These are phyloP conservation scores for Pterocarpus santalinus DNA, from an alignment of 306 rosid species.

Conservation along the genomic window DNA sequence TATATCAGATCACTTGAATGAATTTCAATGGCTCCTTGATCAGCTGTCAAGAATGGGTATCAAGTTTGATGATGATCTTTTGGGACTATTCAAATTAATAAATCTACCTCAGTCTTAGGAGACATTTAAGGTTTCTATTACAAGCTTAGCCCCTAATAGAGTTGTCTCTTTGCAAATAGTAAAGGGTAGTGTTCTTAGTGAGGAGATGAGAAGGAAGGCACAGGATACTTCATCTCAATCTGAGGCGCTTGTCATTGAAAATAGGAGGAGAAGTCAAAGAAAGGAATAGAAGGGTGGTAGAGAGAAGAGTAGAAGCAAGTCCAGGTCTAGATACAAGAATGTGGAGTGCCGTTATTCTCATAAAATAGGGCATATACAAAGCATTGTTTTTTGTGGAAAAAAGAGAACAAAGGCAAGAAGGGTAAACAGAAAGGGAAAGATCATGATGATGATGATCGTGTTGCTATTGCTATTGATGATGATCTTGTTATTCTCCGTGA, in stretches of 20 bases:
- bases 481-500: not conserved
- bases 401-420: not conserved
- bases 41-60: not conserved
- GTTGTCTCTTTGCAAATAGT: too few species aligned
- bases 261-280: not conserved
- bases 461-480: not conserved
- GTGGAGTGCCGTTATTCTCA: not conserved
- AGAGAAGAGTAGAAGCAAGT: too few species aligned
- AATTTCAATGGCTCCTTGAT: not conserved
- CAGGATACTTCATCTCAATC: not conserved
- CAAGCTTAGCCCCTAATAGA: too few species aligned
- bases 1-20: not conserved
- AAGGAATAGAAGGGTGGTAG: too few species aligned
- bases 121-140: too few species aligned
- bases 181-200: not conserved
- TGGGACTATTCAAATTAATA: not conserved
- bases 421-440: too few species aligned
- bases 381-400: not conserved
- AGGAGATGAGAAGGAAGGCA: slow-evolving; percentile 18
- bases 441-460: not conserved
- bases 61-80: slow-evolving; percentile 3
- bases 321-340: not conserved
- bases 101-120: too few species aligned
- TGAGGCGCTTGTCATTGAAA: not conserved
- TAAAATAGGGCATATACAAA: not conserved